Evolutionary conservation across 139 green algal genomes (phyloP), one percentile per base, ranked within the genome.

Genomic region (Closterium sp.): DNA sequence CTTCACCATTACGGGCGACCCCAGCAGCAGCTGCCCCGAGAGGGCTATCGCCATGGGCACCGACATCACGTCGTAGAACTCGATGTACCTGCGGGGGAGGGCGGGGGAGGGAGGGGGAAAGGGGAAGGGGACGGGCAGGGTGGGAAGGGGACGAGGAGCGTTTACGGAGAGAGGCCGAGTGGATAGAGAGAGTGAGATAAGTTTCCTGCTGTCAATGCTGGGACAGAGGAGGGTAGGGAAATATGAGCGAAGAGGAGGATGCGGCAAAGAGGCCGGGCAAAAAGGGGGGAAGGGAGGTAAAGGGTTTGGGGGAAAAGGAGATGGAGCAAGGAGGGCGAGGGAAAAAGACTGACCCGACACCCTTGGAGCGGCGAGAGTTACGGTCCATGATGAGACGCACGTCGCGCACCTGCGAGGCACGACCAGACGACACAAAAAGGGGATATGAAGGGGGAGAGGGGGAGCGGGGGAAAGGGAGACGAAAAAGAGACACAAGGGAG

Each of bases 351-450:
- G 33, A 94, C 92, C 92, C 97, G 92, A 99, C 97, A 85, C 98
- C 98, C 95, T 99, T 99, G 90, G 95, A 97, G 34, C 96, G 95
- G 33, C 96, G 95, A 1, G 97, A 98, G 95, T 96, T 96, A 81
- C 97, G 96, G 94, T 99, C 98, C 23, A 94, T 97, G 92, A 99
- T 99, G 90, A 99, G 96, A 36, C 96, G 96, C 43, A 99, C 97
- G 28, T 94, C 87, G 21, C 89, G 34, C n/a, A 93, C 89, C 89
- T 93, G 92, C 23, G 69, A 91, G 84, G 23, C n/a, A 91, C n/a
- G 30, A 91, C 0, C 64, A 88, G 25, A 66, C 12, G 55, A n/a
- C n/a, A n/a, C n/a, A n/a, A n/a, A n/a, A n/a, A n/a, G n/a, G n/a
- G n/a, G n/a, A n/a, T n/a, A n/a, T n/a, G n/a, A n/a, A n/a, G n/a